Conservation (phyloP, 176 grass and related monocot genomes). For the Alopecurus myosuroides region DNA sequence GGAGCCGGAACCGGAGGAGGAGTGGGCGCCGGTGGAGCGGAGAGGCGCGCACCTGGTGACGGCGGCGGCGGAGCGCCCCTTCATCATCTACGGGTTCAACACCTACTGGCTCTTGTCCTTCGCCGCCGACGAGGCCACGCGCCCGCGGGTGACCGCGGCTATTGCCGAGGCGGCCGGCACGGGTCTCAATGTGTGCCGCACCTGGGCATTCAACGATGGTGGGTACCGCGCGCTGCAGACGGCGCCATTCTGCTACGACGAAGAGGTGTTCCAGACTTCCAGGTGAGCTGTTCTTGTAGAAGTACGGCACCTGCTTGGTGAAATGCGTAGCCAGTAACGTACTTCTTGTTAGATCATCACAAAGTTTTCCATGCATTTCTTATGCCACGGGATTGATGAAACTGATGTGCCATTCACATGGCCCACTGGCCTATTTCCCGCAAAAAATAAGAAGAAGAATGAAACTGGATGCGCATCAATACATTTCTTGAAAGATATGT, state of each 20-base stretch:
- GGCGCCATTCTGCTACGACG: conserved; percentile 49
- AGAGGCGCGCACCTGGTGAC: conserved; percentile 36
- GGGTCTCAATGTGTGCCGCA: conserved; percentile 76
- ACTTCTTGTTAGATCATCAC: background rate
- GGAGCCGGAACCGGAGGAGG: conserved; percentile 1
- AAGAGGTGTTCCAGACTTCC: conserved; percentile 68
- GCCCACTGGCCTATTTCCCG: background rate
- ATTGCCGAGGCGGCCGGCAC: conserved; percentile 39
- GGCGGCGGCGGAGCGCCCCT: conserved; percentile 36
- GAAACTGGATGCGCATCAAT: background rate
- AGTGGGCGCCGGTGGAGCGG: conserved; percentile 50
- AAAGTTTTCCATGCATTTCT: background rate
- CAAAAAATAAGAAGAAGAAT: background rate
- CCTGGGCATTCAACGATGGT: conserved; percentile 84
- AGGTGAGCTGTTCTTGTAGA: conserved; percentile 16
- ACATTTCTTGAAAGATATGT: background rate
- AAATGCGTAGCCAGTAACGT: background rate
- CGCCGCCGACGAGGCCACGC: conserved; percentile 47
- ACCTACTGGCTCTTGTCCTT: conserved; percentile 89
- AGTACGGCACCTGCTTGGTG: background rate
- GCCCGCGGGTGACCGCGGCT: conserved; percentile 34
- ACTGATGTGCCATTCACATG: background rate
- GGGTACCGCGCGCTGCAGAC: conserved; percentile 64
- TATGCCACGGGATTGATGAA: background rate
- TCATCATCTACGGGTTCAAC: conserved; percentile 76